These are phyloP conservation scores for Cytospora chrysosperma DNA, from an alignment of 2,329 filamentous ascomycete species.

Conservation along the genomic window DNA sequence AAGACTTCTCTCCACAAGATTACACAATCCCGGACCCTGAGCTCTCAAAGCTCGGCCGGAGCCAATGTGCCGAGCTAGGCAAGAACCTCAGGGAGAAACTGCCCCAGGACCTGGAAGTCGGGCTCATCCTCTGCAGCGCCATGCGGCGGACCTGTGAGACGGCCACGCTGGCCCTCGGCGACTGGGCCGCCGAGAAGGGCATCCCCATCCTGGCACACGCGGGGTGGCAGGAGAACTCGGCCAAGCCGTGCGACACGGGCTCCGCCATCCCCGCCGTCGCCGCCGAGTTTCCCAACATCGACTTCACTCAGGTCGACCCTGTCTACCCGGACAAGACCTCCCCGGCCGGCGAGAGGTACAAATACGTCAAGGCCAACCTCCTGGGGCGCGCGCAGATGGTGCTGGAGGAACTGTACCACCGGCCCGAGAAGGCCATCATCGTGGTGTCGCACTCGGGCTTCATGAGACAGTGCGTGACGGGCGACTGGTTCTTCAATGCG, in stretches of 20 bases:
- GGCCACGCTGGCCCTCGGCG: slow-evolving; percentile 51
- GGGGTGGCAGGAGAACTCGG: slow-evolving; percentile 63
- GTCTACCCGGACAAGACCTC: slow-evolving; percentile 63
- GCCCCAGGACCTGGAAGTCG: slow-evolving; percentile 43
- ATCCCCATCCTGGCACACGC: slow-evolving; percentile 57
- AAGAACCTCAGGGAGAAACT: slow-evolving; percentile 43
- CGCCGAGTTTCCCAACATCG: slow-evolving; percentile 53
- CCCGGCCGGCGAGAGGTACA: slow-evolving; percentile 45
- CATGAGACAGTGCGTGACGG: slow-evolving; percentile 55
- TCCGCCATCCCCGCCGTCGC: slow-evolving; percentile 44
- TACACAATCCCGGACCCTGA: slow-evolving; percentile 50
- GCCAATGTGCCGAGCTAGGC: slow-evolving; percentile 48
- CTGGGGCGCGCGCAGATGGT: slow-evolving; percentile 53
- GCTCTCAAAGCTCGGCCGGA: slow-evolving; percentile 48
- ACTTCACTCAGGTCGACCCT: slow-evolving; percentile 57
- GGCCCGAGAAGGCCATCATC: slow-evolving; percentile 61
- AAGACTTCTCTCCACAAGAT: slow-evolving; percentile 40
- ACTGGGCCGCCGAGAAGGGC: slow-evolving; percentile 56
- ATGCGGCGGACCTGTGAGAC: slow-evolving; percentile 68
- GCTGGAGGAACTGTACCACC: slow-evolving; percentile 48
- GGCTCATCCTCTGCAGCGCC: slow-evolving; percentile 60
- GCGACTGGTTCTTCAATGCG: slow-evolving; percentile 58
- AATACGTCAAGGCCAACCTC: slow-evolving; percentile 52
- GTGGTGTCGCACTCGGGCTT: slow-evolving; percentile 67
- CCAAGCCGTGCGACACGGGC: slow-evolving; percentile 62